A percentile compares a stretch with the other conserved stretches of the same genome.
phyloP scores from a whole-genome alignment of 2,329 filamentous ascomycete genomes.

The Phaeosphaeria sp. region DNA sequence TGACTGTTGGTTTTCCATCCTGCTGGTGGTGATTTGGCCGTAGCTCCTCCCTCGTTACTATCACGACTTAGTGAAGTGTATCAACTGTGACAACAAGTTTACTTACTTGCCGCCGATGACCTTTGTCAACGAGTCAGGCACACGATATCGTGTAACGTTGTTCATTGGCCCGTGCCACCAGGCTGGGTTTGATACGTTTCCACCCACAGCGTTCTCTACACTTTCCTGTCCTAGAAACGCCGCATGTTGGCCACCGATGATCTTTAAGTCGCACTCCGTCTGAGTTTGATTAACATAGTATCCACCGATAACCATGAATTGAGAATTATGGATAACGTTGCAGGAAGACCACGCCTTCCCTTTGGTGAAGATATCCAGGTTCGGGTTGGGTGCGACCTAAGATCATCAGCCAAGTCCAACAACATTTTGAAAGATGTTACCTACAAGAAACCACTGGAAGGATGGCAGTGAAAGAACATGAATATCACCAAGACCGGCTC shows the following conservation, averaged over 20 bases:
- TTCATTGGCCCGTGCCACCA: slow-evolving; percentile 23
- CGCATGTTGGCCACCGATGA: slow-evolving; percentile 61
- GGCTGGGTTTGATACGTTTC: neutral
- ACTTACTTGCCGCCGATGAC: slow-evolving; percentile 48
- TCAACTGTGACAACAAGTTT: slow-evolving; percentile 2
- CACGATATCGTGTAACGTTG: slow-evolving; percentile 36
- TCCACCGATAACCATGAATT: slow-evolving; percentile 68
- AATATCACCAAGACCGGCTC: slow-evolving; percentile 64
- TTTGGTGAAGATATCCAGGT: slow-evolving; percentile 33
- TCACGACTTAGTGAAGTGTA: slow-evolving; percentile 6
- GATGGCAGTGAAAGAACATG: slow-evolving; percentile 66
- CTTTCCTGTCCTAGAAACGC: slow-evolving; percentile 57
- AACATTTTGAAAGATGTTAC: neutral
- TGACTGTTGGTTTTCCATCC: slow-evolving; percentile 56
- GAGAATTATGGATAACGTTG: slow-evolving; percentile 60
- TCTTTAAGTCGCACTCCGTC: slow-evolving; percentile 58
- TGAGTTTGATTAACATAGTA: slow-evolving; percentile 54
- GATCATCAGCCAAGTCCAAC: neutral
- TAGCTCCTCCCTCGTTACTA: slow-evolving; percentile 57
- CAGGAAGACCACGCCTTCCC: slow-evolving; percentile 58
- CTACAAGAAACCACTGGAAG: slow-evolving; percentile 64
- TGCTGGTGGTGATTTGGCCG: slow-evolving; percentile 54
- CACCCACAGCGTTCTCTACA: slow-evolving; percentile 23
- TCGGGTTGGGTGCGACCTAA: slow-evolving; percentile 41
- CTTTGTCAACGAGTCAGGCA: slow-evolving; percentile 56